A percentile compares a stretch with the other conserved stretches of the same genome.
Evolutionary conservation across 306 rosid species (phyloP).

Genomic region (Castanopsis chinensis): DNA sequence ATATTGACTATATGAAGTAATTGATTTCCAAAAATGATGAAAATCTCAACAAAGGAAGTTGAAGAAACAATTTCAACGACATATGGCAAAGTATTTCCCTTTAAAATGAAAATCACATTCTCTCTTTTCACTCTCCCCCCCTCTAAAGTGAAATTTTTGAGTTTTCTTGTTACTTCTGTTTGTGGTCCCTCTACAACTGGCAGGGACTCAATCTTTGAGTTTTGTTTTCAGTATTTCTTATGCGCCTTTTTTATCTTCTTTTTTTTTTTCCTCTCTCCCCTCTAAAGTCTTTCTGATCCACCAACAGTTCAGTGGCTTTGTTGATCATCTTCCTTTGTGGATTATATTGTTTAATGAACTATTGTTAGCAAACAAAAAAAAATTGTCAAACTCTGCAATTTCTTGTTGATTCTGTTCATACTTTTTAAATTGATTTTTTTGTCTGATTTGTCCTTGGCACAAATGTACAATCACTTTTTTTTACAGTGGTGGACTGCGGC

Average conservation of each 20-base stretch:
- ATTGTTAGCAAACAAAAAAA: no score
- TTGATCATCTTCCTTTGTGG: not conserved
- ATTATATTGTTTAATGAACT: not conserved
- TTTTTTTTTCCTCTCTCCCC: not conserved
- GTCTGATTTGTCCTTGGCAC: not conserved
- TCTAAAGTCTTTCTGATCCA: not conserved
- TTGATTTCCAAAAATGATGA: not conserved
- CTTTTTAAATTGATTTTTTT: not conserved
- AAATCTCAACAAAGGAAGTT: not conserved
- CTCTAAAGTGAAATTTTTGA: not conserved
- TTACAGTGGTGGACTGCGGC: slow-evolving; percentile 86
- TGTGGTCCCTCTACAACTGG: not conserved
- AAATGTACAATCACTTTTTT: not conserved
- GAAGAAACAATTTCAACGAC: not conserved
- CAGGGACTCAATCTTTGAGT: not conserved
- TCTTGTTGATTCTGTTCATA: not conserved
- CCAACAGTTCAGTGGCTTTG: not conserved
- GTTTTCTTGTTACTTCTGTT: not conserved
- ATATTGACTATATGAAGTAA: not conserved
- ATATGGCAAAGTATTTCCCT: not conserved
- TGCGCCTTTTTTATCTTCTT: not conserved
- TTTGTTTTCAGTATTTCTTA: not conserved
- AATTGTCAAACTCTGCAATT: not conserved
- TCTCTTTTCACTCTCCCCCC: no score
- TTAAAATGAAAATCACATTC: no score